phyloP scores from a whole-genome alignment of 2,329 filamentous ascomycete genomes.

The Diaporthe nobilis region DNA sequence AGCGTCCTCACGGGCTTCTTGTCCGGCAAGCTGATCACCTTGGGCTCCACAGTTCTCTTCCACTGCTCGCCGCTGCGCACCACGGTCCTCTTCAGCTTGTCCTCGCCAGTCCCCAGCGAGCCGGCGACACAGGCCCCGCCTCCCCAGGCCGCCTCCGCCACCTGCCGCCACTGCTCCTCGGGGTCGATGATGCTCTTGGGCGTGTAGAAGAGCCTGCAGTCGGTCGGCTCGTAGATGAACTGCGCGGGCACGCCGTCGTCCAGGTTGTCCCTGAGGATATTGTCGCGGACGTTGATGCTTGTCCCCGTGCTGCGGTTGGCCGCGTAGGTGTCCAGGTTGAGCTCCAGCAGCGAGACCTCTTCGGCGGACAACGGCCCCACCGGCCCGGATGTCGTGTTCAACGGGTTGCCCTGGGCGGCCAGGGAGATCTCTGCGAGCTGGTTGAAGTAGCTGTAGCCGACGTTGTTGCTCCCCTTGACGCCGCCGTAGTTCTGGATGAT shows the following conservation, averaged over 20 bases:
- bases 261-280: constrained; percentile 54
- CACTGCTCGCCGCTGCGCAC: constrained; percentile 11
- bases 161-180: constrained; percentile 61
- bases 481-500: constrained; percentile 67
- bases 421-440: constrained; percentile 43
- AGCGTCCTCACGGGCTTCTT: constrained; percentile 1
- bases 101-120: background rate
- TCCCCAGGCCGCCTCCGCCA: constrained; percentile 55
- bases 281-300: constrained; percentile 56
- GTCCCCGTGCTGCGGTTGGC: constrained; percentile 48
- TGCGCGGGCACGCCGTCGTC: constrained; percentile 61
- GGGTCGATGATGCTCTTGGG: constrained; percentile 62
- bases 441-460: constrained; percentile 48
- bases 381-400: constrained; percentile 20
- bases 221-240: constrained; percentile 62
- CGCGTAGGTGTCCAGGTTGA: constrained; percentile 47
- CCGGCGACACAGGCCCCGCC: constrained; percentile 22
- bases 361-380: constrained; percentile 16
- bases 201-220: constrained; percentile 68
- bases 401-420: constrained; percentile 12
- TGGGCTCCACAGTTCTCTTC: constrained; percentile 7
- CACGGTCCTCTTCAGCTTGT: constrained; percentile 27
- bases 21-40: constrained; percentile 36
- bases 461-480: constrained; percentile 60
- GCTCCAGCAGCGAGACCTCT: constrained; percentile 41